Conservation (phyloP, 2,329 filamentous ascomycete species). For the Beauveria medogensis region DNA sequence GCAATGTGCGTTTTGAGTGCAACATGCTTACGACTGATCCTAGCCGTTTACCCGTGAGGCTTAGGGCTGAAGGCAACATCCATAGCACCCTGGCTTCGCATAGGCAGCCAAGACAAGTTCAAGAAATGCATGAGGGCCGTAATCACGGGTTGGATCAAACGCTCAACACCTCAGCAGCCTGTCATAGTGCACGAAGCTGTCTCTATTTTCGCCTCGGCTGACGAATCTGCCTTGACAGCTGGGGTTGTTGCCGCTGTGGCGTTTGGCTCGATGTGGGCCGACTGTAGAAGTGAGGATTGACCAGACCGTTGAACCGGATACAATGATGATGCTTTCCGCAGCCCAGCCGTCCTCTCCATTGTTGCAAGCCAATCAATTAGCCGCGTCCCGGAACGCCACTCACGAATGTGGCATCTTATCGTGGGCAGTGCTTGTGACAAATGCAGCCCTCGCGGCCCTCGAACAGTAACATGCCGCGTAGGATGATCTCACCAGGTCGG, state of each 20-base stretch:
- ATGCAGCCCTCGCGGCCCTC: not conserved
- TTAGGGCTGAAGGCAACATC: not conserved
- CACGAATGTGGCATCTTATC: not conserved
- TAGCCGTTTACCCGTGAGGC: not conserved
- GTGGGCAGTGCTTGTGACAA: not conserved
- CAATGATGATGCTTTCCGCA: not conserved
- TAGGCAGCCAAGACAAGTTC: not conserved
- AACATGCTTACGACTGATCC: not conserved
- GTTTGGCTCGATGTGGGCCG: slow-evolving; percentile 1
- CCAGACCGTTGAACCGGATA: not conserved
- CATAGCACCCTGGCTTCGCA: not conserved
- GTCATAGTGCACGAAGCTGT: not conserved
- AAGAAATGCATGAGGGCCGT: not conserved
- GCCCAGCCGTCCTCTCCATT: not conserved
- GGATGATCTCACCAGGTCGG: not conserved
- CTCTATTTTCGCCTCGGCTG: not conserved
- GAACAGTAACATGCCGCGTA: not conserved
- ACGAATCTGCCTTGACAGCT: slow-evolving; percentile 5
- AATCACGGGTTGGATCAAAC: not conserved
- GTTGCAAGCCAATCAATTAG: not conserved
- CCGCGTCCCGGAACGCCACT: not conserved
- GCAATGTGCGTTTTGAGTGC: not conserved
- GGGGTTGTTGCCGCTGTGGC: not conserved
- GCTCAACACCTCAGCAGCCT: not conserved
- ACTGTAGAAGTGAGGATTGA: not conserved